Conservation (phyloP, 441 rosid genomes). For the Mallotus japonicus region DNA sequence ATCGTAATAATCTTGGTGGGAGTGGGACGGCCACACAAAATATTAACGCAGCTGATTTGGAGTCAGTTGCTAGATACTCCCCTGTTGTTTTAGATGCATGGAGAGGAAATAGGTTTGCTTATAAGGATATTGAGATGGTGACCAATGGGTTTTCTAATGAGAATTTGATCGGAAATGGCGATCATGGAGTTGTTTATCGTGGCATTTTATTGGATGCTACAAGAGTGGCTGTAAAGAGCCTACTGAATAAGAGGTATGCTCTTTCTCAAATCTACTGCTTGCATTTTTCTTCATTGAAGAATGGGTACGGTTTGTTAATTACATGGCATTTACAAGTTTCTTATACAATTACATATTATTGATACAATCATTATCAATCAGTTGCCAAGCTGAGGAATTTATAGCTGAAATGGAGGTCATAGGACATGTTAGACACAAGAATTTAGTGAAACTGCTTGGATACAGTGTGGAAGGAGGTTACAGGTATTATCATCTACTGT, state of each 20-base stretch:
- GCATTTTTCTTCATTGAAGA: too few relatives aligned
- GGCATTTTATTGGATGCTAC: slow-evolving; percentile 47
- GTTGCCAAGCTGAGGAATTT: slow-evolving; percentile 47
- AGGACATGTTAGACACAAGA: slow-evolving; percentile 52
- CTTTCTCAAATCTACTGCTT: background rate
- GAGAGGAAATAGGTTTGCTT: slow-evolving; percentile 35
- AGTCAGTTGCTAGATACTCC: slow-evolving; percentile 9
- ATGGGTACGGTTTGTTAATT: too few relatives aligned
- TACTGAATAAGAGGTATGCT: slow-evolving; percentile 40
- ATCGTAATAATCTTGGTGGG: slow-evolving; percentile 4
- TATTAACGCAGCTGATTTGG: slow-evolving; percentile 15
- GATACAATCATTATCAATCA: slow-evolving; percentile 11
- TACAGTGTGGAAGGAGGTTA: slow-evolving; percentile 22
- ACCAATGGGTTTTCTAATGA: slow-evolving; percentile 49
- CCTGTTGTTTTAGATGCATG: slow-evolving; percentile 26
- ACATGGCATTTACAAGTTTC: too few relatives aligned
- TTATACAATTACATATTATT: too few relatives aligned
- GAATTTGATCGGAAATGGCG: slow-evolving; percentile 53
- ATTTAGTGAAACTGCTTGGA: slow-evolving; percentile 27
- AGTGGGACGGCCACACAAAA: background rate
- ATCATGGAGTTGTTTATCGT: slow-evolving; percentile 43
- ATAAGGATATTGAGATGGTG: slow-evolving; percentile 42
- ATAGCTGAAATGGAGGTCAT: slow-evolving; percentile 43
- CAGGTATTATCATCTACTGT: slow-evolving; percentile 25
- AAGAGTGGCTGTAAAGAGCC: slow-evolving; percentile 52